phyloP scores from a whole-genome alignment of 345 rosid species.

The Eucalyptus camaldulensis region DNA sequence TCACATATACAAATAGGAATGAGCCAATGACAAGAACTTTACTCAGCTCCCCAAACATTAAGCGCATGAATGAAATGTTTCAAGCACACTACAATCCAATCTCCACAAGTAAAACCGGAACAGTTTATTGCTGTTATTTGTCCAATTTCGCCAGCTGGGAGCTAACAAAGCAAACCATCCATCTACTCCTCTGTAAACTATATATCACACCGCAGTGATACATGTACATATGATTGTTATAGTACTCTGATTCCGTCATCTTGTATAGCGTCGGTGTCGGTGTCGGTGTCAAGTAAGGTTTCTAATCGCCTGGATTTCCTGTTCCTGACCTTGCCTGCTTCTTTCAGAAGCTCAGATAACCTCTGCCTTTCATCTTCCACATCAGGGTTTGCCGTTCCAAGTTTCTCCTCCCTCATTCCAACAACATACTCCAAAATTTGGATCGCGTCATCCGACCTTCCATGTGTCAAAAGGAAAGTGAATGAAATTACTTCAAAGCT shows the following conservation, averaged over 20 bases:
- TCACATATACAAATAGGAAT: neutral
- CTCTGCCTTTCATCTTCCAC: constrained; percentile 76
- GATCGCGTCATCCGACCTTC: constrained; percentile 88
- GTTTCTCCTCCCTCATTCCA: constrained; percentile 90
- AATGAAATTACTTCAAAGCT: neutral
- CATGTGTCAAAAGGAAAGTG: neutral
- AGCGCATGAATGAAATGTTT: neutral
- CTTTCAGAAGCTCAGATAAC: constrained; percentile 65
- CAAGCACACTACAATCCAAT: neutral
- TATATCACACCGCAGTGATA: neutral
- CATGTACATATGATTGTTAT: constrained; percentile 2
- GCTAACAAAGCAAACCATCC: neutral
- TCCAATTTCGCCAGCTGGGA: neutral
- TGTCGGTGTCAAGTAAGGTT: constrained; percentile 49
- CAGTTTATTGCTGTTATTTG: neutral
- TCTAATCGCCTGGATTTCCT: constrained; percentile 62
- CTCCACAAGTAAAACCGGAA: neutral
- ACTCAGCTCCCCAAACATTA: neutral
- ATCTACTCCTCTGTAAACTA: neutral
- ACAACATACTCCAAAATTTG: constrained; percentile 74
- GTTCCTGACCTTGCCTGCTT: constrained; percentile 71
- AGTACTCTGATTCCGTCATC: constrained; percentile 16
- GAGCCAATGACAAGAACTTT: neutral
- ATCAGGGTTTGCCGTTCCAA: constrained; percentile 93
- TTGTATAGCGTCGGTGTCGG: constrained; percentile 6